Base-by-base conservation (phyloP, 2,329 filamentous ascomycete species). In the Penicillium brevicompactum region DNA sequence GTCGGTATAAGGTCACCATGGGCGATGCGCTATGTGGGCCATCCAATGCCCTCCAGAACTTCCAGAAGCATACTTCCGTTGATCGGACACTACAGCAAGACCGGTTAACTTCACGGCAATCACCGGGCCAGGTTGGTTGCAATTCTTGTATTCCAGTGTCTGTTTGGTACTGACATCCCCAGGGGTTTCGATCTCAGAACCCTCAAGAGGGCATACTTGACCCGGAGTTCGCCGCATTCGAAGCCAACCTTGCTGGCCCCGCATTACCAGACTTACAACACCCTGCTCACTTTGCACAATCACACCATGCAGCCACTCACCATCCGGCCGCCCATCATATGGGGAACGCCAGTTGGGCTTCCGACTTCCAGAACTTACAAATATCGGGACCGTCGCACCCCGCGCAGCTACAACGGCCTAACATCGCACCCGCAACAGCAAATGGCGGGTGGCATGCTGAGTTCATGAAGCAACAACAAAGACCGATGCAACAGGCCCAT, bases 81-180 rank as follows among this genome's bases (percentile, higher is more conserved):
- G 88, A 92, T 69, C 81, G 87, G 51, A 86, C 86, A 9, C 78
- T 89, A 46, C 88, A 92, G 68, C 89, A 91, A 71, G 89, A 92
- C 73, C 86, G 87, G 49, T 67, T 89, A 45, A 73, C 80, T 34
- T 76, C 80, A 9, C 80, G 82, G 56, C 78, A 82, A 51, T 75
- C 81, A 49, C 78, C 82, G 43, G 73, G 78, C 47, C 82, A 87
- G 72, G 86, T 58, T 43, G 2, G 48, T 48, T 10, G 16, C 3
- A 3, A 2, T 27, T 4, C 24, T 4, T 10, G 8, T 5, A 14
- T 11, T 2, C 1, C 2, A 4, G 31, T 1, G 5, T 31, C 46
- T 10, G 7, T 27, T 40, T 21, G 32, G 27, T 56, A 51, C 63
- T 67, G 52, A 59, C 48, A 6, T 45, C 46, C 45, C 46, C 65